phyloP scores from a whole-genome alignment of 2,329 filamentous ascomycete genomes.

The Arthrobotrys sinensis region DNA sequence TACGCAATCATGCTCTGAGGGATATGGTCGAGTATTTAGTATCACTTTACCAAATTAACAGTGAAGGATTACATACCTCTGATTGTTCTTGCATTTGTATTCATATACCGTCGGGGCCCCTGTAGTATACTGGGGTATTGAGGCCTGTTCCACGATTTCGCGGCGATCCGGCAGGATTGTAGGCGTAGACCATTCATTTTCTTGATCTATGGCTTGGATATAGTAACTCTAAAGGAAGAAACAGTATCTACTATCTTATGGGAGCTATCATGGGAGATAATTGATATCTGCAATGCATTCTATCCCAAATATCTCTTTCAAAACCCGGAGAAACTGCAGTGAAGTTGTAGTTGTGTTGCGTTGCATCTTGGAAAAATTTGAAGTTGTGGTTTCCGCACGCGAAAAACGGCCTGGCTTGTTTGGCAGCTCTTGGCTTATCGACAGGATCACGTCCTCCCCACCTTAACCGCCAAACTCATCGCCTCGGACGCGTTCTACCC shows the following conservation, averaged over 20 bases:
- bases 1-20: conserved; percentile 40
- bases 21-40: not conserved
- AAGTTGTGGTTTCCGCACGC: conserved; percentile 43
- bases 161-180: conserved; percentile 3
- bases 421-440: conserved; percentile 57
- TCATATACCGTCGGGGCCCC: conserved; percentile 39
- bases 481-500: conserved; percentile 51
- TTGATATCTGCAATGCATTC: not conserved
- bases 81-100: conserved; percentile 29
- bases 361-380: conserved; percentile 60
- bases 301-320: not conserved
- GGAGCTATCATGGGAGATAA: not conserved
- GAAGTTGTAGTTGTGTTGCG: conserved; percentile 40
- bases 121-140: conserved; percentile 9
- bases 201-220: not conserved
- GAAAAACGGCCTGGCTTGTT: conserved; percentile 30
- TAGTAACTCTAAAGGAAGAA: not conserved
- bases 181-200: conserved; percentile 31
- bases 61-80: conserved; percentile 18
- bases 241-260: not conserved
- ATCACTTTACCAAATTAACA: not conserved
- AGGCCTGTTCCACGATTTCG: conserved; percentile 8
- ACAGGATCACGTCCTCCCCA: conserved; percentile 61
- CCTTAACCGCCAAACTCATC: conserved; percentile 52
- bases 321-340: not conserved